A percentile compares a stretch with the other conserved stretches of the same genome.
phyloP scores from a whole-genome alignment of 768 basidiomycete species.

The Serendipita sp. region DNA sequence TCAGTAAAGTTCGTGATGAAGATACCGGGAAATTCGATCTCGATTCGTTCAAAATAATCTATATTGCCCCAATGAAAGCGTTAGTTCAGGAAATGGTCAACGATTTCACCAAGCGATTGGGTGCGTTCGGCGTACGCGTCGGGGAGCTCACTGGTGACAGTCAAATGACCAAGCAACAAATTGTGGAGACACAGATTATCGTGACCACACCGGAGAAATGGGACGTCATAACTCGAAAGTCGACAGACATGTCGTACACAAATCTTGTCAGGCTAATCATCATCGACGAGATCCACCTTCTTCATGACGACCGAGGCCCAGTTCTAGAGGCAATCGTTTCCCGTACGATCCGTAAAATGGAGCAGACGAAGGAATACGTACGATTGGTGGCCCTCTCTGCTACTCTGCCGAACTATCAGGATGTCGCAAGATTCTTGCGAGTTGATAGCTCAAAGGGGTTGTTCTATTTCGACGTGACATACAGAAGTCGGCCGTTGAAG shows the following conservation, averaged over 20 bases:
- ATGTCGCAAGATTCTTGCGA: slow-evolving; percentile 92
- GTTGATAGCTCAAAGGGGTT: slow-evolving; percentile 84
- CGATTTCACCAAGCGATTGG: slow-evolving; percentile 71
- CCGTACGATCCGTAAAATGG: slow-evolving; percentile 82
- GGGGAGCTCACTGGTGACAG: slow-evolving; percentile 94
- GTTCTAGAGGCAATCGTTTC: slow-evolving; percentile 86
- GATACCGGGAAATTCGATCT: slow-evolving; percentile 67
- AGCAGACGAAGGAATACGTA: slow-evolving; percentile 85
- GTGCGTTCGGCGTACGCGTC: slow-evolving; percentile 59
- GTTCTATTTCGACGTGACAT: slow-evolving; percentile 93
- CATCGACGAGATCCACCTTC: slow-evolving; percentile 93
- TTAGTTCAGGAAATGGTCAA: slow-evolving; percentile 98
- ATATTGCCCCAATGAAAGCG: slow-evolving; percentile 98
- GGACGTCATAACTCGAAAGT: slow-evolving; percentile 98
- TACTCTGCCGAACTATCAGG: slow-evolving; percentile 95
- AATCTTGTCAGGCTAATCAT: slow-evolving; percentile 93
- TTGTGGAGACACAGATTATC: slow-evolving; percentile 92
- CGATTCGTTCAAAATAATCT: slow-evolving; percentile 89
- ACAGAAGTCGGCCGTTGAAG: slow-evolving; percentile 85
- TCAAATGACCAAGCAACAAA: slow-evolving; percentile 97
- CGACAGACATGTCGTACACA: slow-evolving; percentile 90
- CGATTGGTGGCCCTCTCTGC: slow-evolving; percentile 91
- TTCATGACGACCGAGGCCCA: slow-evolving; percentile 96
- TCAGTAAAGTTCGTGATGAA: slow-evolving; percentile 75
- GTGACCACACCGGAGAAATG: slow-evolving; percentile 99